Percentiles rank a stretch among this genome's conserved stretches.
Evolutionary conservation across 768 basidiomycete genomes (phyloP).

Genomic region (Lanmaoa rubissima): DNA sequence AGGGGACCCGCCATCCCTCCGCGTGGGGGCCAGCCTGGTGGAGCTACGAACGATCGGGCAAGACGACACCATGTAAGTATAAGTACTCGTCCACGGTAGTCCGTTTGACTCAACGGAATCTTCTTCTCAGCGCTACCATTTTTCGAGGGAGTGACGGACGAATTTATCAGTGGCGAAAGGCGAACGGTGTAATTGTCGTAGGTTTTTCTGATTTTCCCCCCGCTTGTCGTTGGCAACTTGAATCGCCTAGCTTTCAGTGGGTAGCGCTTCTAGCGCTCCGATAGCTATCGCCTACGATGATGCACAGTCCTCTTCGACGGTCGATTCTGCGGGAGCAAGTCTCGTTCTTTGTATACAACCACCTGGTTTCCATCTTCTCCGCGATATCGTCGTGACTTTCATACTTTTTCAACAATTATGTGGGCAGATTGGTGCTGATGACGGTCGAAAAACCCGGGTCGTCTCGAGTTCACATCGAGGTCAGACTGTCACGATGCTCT

Average conservation of each 20-base stretch:
- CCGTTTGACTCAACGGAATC: not conserved
- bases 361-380: slow-evolving; percentile 20
- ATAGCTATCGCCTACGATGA: slow-evolving; percentile 12
- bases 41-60: not conserved
- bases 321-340: not conserved
- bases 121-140: not conserved
- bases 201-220: not conserved
- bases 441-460: not conserved
- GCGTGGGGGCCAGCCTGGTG: not conserved
- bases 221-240: too few relatives aligned
- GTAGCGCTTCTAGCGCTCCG: not conserved
- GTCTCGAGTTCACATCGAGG: not conserved
- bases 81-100: not conserved
- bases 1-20: not conserved
- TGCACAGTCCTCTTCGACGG: not conserved
- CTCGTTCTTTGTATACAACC: slow-evolving; percentile 12
- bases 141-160: slow-evolving; percentile 11
- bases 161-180: slow-evolving; percentile 12
- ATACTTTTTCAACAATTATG: slow-evolving; percentile 8
- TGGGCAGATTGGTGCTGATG: not conserved
- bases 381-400: slow-evolving; percentile 18
- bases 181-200: not conserved
- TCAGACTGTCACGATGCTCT: not conserved
- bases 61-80: slow-evolving; percentile 1
- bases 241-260: slow-evolving; percentile 3